These are phyloP conservation scores for Castanea sativa DNA, from an alignment of 306 rosid genomes.

Conservation along the genomic window DNA sequence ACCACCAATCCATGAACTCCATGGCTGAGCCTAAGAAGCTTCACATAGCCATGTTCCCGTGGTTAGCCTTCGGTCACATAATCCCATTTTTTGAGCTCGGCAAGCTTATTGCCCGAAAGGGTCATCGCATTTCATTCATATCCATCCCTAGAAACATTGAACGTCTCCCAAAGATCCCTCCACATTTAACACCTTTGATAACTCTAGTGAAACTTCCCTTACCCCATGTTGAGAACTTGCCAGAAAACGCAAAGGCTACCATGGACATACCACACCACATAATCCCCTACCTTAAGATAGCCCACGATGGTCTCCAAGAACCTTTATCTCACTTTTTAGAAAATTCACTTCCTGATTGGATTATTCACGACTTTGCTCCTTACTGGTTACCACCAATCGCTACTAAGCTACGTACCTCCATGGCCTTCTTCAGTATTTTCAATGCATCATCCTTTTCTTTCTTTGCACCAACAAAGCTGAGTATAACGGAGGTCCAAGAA, in stretches of 20 bases:
- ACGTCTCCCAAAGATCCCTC: conserved; percentile 53
- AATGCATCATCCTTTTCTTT: background rate
- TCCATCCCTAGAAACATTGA: conserved; percentile 54
- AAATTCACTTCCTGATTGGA: conserved; percentile 45
- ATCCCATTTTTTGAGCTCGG: conserved; percentile 44
- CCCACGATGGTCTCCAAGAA: conserved; percentile 39
- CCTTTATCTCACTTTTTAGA: conserved; percentile 26
- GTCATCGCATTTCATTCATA: conserved; percentile 36
- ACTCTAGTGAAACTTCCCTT: conserved; percentile 39
- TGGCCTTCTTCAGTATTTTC: conserved; percentile 37
- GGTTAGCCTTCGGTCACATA: conserved; percentile 64
- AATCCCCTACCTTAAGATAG: conserved; percentile 38
- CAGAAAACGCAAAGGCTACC: conserved; percentile 45
- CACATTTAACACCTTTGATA: conserved; percentile 23
- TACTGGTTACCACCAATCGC: conserved; percentile 24
- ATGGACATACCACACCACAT: conserved; percentile 39
- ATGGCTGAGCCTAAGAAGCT: conserved; percentile 14
- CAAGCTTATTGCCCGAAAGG: conserved; percentile 55
- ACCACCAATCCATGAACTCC: background rate
- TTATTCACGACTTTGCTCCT: conserved; percentile 45
- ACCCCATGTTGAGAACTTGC: conserved; percentile 31
- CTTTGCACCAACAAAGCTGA: background rate
- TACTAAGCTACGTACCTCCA: background rate
- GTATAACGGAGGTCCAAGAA: background rate
- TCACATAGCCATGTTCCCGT: conserved; percentile 59